Base-by-base conservation (phyloP, 371 early-diverging fungal genomes). In the Mucor irregularis region DNA sequence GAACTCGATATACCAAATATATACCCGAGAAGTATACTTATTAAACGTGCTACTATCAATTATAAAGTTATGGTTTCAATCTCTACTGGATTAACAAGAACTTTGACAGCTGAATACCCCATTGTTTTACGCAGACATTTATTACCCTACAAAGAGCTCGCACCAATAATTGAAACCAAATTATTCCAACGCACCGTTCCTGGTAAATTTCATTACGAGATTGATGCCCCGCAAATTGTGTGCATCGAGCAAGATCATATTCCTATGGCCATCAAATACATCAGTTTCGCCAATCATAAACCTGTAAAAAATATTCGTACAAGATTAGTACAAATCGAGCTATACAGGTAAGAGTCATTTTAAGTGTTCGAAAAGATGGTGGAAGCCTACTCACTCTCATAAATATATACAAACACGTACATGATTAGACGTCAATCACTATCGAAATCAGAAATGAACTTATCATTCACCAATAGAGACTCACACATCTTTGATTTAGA, bases 191-290 rank as follows among this genome's bases (percentile, higher is more conserved):
- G 62, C 26, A 75, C 76, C 5, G 53, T 75, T 8, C 65, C 76
- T 31, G 68, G 68, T 17, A 75, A 69, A 59, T 75, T 71, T 29
- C 76, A 75, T 46, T 75, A 67, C 21, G 76, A 75, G 31, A 57
- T 75, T 22, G 76, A 75, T 45, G 58, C 63, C 14, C 76, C 76
- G 10, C 69, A 64, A 17, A 58, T 72, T 16, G 48, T 72, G 4
- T 75, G 70, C 35, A 39, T 67, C 22, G 68, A 75, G 26, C 72
- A 71, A 53, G 62, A 57, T 10, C 39, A 53, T 38, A 56, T 75
- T 25, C 68, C 72, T 14, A 38, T 69, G 35, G 65, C 72, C 2
- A 50, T 75, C 19, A 69, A 69, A 46, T 69, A 67, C 33, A 39
- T 75, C 1, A 61, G 68, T 25, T 64, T 75, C 42, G 62, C 72